Conservation (phyloP, 441 rosid genomes). For the Gossypium davidsonii region DNA sequence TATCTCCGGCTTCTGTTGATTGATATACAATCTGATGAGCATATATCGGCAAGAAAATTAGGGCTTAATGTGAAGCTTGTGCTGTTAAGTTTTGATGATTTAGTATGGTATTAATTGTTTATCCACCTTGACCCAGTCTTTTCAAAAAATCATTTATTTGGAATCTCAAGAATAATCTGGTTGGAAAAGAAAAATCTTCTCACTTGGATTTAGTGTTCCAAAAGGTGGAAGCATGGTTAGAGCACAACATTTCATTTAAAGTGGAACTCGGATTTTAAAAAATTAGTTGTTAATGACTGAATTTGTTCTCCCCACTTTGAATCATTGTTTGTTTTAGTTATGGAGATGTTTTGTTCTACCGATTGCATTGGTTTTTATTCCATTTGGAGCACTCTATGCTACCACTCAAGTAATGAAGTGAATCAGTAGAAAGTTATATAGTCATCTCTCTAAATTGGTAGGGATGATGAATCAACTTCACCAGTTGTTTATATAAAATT, state of each 20-base stretch:
- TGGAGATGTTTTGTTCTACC: not conserved
- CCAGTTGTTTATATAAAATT: no score
- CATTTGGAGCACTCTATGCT: not conserved
- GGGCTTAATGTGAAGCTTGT: not conserved
- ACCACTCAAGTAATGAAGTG: not conserved
- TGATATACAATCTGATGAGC: no score
- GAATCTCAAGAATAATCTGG: no score
- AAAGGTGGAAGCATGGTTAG: no score
- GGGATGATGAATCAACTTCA: no score
- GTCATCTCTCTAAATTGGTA: no score
- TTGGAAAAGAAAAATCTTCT: no score
- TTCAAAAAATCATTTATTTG: no score
- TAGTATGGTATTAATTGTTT: not conserved
- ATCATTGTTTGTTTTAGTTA: not conserved
- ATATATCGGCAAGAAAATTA: not conserved
- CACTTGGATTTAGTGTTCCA: no score
- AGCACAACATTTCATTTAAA: not conserved
- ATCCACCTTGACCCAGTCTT: not conserved
- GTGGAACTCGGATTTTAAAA: not conserved
- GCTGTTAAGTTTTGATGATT: no score
- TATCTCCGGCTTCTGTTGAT: no score
- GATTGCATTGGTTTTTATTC: not conserved
- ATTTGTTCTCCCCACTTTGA: constrained; percentile 20
- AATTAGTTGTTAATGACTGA: not conserved
- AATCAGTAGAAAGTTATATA: no score